phyloP scores from a whole-genome alignment of 768 basidiomycete genomes.

The Psilocybe cyanescens region DNA sequence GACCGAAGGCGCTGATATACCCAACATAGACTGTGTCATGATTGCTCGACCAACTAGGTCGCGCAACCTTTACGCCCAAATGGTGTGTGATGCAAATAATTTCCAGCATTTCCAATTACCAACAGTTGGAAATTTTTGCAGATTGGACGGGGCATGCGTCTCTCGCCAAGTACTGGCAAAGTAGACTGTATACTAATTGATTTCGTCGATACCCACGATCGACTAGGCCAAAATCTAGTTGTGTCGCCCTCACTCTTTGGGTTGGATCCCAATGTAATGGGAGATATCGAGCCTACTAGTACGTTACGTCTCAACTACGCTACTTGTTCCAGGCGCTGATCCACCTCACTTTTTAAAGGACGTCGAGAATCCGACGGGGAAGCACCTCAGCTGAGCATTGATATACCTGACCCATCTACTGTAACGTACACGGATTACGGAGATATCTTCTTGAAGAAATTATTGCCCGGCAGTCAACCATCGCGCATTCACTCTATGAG shows the following conservation, averaged over 20 bases:
- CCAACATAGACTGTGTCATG: slow-evolving; percentile 90
- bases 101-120: neutral
- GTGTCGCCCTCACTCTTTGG: slow-evolving; percentile 87
- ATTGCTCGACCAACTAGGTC: slow-evolving; percentile 90
- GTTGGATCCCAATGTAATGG: slow-evolving; percentile 69
- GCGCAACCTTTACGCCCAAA: slow-evolving; percentile 88
- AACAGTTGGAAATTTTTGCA: slow-evolving; percentile 28
- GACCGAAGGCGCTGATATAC: slow-evolving; percentile 95
- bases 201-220: slow-evolving; percentile 77
- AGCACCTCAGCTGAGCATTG: neutral
- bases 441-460: slow-evolving; percentile 57
- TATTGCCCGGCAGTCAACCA: slow-evolving; percentile 52
- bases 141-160: slow-evolving; percentile 93
- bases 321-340: no score
- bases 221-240: slow-evolving; percentile 67
- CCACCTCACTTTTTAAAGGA: no score
- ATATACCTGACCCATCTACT: slow-evolving; percentile 48
- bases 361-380: no score
- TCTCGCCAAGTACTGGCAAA: slow-evolving; percentile 83
- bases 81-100: slow-evolving; percentile 56
- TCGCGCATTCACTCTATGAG: slow-evolving; percentile 61
- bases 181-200: slow-evolving; percentile 87
- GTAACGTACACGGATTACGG: slow-evolving; percentile 80
- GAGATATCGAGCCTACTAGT: slow-evolving; percentile 54
- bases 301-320: no score